Evolutionary conservation across 2,329 filamentous ascomycete genomes (phyloP).

Genomic region (Fusarium brachygibbosum): DNA sequence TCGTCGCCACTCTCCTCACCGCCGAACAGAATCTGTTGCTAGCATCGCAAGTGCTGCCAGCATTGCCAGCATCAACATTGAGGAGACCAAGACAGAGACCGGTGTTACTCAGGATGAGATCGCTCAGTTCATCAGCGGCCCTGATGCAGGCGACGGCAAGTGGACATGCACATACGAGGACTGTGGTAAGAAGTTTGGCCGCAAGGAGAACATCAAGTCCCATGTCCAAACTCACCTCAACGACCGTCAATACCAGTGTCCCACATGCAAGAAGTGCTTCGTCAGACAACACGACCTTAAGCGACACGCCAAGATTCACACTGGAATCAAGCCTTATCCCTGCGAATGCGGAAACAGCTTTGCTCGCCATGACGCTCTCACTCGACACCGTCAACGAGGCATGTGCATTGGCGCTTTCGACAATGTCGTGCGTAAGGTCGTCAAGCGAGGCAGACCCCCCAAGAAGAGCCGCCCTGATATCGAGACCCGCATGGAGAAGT

Average conservation of each 20-base stretch:
- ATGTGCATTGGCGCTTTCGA: conserved; percentile 98
- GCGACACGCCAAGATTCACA: conserved; percentile 97
- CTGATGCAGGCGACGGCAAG: conserved; percentile 79
- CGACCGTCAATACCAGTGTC: conserved; percentile 94
- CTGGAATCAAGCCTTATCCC: conserved; percentile 92
- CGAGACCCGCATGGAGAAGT: conserved; percentile 69
- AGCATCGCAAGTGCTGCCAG: conserved; percentile 70
- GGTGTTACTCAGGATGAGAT: conserved; percentile 91
- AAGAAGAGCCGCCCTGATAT: conserved; percentile 72
- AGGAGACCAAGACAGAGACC: conserved; percentile 78
- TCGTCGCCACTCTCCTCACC: conserved; percentile 57
- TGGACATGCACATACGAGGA: conserved; percentile 82
- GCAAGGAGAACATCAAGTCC: conserved; percentile 98
- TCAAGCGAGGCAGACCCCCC: conserved; percentile 71
- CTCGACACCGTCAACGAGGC: conserved; percentile 91
- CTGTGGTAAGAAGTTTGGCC: conserved; percentile 92
- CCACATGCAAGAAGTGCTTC: conserved; percentile 94
- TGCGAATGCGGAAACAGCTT: conserved; percentile 96
- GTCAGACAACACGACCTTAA: conserved; percentile 98
- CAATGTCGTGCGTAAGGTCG: conserved; percentile 73
- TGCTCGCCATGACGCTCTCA: conserved; percentile 93
- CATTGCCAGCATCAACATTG: conserved; percentile 73
- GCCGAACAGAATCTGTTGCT: conserved; percentile 71
- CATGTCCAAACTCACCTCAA: conserved; percentile 98
- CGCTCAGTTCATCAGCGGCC: conserved; percentile 78